Evolutionary conservation across 768 basidiomycete genomes (phyloP), one percentile per base, ranked within the genome.

Genomic region (Kondoa subrosea): DNA sequence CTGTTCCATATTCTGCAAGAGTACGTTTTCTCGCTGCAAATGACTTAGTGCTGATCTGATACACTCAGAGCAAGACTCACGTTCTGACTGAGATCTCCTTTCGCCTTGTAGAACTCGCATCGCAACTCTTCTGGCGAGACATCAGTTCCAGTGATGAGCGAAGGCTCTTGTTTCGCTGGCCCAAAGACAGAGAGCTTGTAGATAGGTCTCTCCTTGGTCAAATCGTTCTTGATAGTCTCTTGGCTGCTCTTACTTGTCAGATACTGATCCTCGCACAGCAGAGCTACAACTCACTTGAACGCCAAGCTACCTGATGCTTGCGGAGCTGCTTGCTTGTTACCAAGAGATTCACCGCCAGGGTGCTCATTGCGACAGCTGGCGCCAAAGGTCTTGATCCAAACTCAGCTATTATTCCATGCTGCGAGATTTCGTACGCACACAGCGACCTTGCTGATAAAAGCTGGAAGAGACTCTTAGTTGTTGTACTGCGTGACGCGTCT

Each of bases 91-190:
- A 17, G 31, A 64, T 64, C 34, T 25, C 63, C 63, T 64, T 40
- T 64, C n/a, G 69, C 69, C 21, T 63, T 15, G 27, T 70, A 70
- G 58, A 8, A 70, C 31, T 69, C 34, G 21, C 1, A 32, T 34
- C 69, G 56, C 3, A 70, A 50, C 56, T 70, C 69, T 56, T 70
- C 69, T 16, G 64, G 64, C 50, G 60, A 56, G 15, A 69, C 25
- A 50, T 70, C 69, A 26, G 68, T 68, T 14, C 69, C 69, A 25
- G 16, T 32, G 31, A 70, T 69, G 2, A 70, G 34, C 31, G 57
- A 61, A 1, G 69, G 69, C 33, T 70, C 67, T 2, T 40, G 4
- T 34, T 70, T 70, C 12, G 68, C 56, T 59, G 69, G 67, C 3
- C 27, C 69, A 34, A 68, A 70, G 27, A 27, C 56, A 3, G 69